Evolutionary conservation across 768 basidiomycete species (phyloP), one percentile per base, ranked within the genome.

Genomic region (Leccinum incarnatum): DNA sequence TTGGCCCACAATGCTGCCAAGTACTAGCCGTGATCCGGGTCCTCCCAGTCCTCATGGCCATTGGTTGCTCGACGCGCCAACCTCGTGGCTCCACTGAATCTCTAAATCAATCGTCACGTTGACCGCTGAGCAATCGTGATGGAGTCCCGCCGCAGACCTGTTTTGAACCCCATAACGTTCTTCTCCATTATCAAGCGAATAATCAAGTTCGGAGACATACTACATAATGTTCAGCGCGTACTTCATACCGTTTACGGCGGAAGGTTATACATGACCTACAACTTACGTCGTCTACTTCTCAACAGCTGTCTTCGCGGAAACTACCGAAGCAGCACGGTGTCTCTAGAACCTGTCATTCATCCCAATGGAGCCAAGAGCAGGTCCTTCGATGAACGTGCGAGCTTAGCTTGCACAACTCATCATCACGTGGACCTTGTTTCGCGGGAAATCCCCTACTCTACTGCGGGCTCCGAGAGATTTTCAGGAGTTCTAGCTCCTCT

Each of bases 91-190:
- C 64, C n/a, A 11, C 25, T 57, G 46, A 46, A 32, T 53, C 30
- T 30, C 49, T 27, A 58, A 55, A 64, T 36, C 50, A 61, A 48
- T 37, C 12, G 42, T 21, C 32, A 56, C 51, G 42, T 32, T 52
- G 46, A 42, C 55, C 47, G 48, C 30, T 23, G 45, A 34, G 15
- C 7, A 19, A 27, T 45, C 19, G n/a, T 45, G n/a, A 60, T 54
- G 29, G 29, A 29, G 46, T 60, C 67, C 56, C 65, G 53, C 57
- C 61, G 37, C 27, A 50, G 23, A 14, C 42, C 42, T 23, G 50
- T 52, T 69, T 68, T 57, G 67, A 55, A 66, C 64, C 68, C 69
- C 64, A 51, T 61, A 59, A 60, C 64, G 69, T 64, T 69, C 68
- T 61, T 59, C 54, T 66, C 56, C 53, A 48, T 62, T 55, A 48